Evolutionary conservation across 2,329 filamentous ascomycete genomes (phyloP).

Genomic region (Fulvia fulva): DNA sequence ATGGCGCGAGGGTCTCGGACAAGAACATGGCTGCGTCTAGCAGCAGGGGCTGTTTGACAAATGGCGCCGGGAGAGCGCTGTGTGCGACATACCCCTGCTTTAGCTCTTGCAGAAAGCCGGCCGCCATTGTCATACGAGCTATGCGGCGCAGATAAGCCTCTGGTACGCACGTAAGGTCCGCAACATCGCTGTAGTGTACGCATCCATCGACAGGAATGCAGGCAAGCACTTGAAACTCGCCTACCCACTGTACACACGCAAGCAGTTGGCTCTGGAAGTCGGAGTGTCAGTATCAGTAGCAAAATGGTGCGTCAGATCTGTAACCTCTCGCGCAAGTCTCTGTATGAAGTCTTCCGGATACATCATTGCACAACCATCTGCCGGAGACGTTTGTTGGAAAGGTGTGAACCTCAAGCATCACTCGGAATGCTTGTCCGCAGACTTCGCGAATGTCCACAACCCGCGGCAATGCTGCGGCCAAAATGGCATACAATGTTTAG

Average conservation of each 20-base stretch:
- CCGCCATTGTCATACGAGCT: background rate
- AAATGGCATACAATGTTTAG: background rate
- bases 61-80: background rate
- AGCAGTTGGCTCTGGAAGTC: constrained; percentile 27
- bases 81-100: background rate
- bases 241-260: constrained; percentile 43
- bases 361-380: no score
- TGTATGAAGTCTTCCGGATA: background rate
- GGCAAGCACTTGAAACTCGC: constrained; percentile 44
- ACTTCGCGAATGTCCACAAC: background rate
- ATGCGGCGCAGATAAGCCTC: constrained; percentile 19
- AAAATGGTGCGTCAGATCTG: background rate
- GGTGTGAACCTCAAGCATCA: background rate
- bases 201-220: constrained; percentile 41
- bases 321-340: background rate
- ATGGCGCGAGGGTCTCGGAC: background rate
- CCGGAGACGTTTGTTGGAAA: background rate
- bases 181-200: constrained; percentile 39
- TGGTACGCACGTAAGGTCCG: constrained; percentile 40
- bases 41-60: background rate
- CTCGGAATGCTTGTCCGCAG: background rate
- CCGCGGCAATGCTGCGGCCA: background rate
- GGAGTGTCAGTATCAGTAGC: background rate
- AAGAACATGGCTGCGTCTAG: constrained; percentile 1
- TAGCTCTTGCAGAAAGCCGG: background rate